Evolutionary conservation across 179 eudicot species (phyloP).

Genomic region (Gypsophila paniculata): DNA sequence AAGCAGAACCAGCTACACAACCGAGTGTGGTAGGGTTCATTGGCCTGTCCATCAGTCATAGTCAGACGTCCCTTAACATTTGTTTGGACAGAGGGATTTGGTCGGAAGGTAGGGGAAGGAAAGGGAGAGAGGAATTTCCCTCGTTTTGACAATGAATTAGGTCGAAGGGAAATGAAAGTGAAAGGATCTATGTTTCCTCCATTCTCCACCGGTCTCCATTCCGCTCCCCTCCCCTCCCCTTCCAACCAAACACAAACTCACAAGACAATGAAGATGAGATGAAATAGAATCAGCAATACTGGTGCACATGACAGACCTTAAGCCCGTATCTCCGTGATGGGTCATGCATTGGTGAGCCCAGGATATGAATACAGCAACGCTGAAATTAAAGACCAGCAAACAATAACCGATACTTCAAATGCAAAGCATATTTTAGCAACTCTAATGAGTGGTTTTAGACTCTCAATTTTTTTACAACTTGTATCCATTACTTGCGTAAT

Average conservation of each 20-base stretch:
- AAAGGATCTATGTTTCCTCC: too few relatives aligned
- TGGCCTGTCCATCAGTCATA: slow-evolving; percentile 15
- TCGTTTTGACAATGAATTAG: too few relatives aligned
- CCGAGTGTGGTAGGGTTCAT: slow-evolving; percentile 61
- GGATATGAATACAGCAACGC: slow-evolving; percentile 75
- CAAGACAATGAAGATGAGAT: neutral
- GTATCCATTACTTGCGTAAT: neutral
- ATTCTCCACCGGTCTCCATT: too few relatives aligned
- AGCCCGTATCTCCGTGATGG: slow-evolving; percentile 25
- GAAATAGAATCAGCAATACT: neutral
- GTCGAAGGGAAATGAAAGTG: too few relatives aligned
- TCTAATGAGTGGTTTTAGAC: neutral
- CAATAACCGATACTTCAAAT: neutral
- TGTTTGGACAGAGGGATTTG: too few relatives aligned
- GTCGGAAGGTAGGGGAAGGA: too few relatives aligned
- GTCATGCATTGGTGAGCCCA: slow-evolving; percentile 66
- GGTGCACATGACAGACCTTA: slow-evolving; percentile 25
- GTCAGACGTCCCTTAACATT: neutral
- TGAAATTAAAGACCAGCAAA: slow-evolving; percentile 26
- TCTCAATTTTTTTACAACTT: neutral
- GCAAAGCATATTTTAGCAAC: neutral
- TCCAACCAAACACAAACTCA: too few relatives aligned
- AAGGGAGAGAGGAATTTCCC: too few relatives aligned
- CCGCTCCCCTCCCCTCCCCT: too few relatives aligned
- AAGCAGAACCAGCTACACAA: slow-evolving; percentile 74